Evolutionary conservation across 768 basidiomycete genomes (phyloP).

Genomic region (Hericium alpestre): DNA sequence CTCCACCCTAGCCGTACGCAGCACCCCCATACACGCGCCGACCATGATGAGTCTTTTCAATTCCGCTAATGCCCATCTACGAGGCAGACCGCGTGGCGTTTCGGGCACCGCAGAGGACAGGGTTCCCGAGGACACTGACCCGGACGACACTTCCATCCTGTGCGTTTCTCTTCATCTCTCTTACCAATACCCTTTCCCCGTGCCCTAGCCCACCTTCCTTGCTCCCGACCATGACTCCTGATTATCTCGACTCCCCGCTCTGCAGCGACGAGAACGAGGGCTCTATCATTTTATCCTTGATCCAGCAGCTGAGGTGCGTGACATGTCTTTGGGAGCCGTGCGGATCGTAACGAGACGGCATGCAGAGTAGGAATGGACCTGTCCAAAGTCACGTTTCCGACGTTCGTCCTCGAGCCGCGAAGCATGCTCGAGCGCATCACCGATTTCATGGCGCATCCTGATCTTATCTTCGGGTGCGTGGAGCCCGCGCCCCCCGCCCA

Average conservation of each 20-base stretch:
- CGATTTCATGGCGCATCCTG: conserved; percentile 98
- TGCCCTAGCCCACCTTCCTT: conserved; percentile 80
- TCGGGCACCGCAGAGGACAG: conserved; percentile 46
- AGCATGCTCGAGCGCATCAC: conserved; percentile 98
- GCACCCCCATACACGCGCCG: background rate
- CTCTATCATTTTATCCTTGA: conserved; percentile 76
- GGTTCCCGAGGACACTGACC: conserved; percentile 71
- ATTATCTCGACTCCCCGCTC: conserved; percentile 14
- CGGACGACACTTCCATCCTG: conserved; percentile 86
- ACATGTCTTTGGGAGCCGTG: background rate
- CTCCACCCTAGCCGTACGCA: too few relatives aligned
- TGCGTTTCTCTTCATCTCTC: conserved; percentile 31
- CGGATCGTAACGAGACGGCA: background rate
- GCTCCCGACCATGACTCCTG: conserved; percentile 69
- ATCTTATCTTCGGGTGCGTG: conserved; percentile 87
- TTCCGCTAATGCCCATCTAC: background rate
- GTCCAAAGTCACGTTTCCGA: conserved; percentile 85
- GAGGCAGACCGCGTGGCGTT: conserved; percentile 54
- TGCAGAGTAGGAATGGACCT: conserved; percentile 93
- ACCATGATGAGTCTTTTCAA: conserved; percentile 74
- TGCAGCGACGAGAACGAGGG: conserved; percentile 87
- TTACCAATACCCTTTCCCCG: conserved; percentile 76
- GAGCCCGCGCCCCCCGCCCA: conserved; percentile 1
- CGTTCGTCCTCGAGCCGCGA: conserved; percentile 92
- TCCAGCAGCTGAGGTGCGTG: conserved; percentile 75